These are phyloP conservation scores for Aspergillus amoenus DNA, from an alignment of 2,329 filamentous ascomycete genomes.

Conservation along the genomic window DNA sequence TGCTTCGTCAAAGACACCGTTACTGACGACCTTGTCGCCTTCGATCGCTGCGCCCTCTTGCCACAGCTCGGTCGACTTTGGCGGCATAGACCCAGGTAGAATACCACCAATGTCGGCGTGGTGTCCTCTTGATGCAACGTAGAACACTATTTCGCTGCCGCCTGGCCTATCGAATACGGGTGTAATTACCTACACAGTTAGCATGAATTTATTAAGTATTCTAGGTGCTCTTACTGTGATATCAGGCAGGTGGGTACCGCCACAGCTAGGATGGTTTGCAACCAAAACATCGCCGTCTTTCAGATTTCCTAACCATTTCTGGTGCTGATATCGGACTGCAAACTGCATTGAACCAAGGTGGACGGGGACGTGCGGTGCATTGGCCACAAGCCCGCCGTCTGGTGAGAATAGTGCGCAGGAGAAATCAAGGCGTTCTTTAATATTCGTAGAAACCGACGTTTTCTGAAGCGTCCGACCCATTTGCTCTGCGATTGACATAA, in stretches of 20 bases:
- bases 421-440: constrained; percentile 84
- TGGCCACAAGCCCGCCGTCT: constrained; percentile 67
- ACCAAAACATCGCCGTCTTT: constrained; percentile 79
- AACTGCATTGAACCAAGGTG: constrained; percentile 85
- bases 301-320: constrained; percentile 76
- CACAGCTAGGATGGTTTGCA: constrained; percentile 80
- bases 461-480: constrained; percentile 59
- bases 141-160: constrained; percentile 74
- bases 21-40: constrained; percentile 65
- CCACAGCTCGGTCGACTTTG: constrained; percentile 48
- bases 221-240: constrained; percentile 61
- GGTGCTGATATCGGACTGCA: constrained; percentile 73
- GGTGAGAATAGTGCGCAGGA: constrained; percentile 79
- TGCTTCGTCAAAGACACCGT: constrained; percentile 76
- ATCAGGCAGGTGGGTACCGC: constrained; percentile 79
- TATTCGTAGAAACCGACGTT: constrained; percentile 62
- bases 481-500: constrained; percentile 61
- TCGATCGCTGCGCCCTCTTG: constrained; percentile 50
- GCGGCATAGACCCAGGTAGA: constrained; percentile 78
- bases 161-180: constrained; percentile 66
- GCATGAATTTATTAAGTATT: background rate
- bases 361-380: constrained; percentile 74
- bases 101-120: constrained; percentile 85
- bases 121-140: constrained; percentile 76
- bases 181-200: constrained; percentile 57